These are phyloP conservation scores for Lathyrus sativus DNA, from an alignment of 306 rosid genomes.

Conservation along the genomic window DNA sequence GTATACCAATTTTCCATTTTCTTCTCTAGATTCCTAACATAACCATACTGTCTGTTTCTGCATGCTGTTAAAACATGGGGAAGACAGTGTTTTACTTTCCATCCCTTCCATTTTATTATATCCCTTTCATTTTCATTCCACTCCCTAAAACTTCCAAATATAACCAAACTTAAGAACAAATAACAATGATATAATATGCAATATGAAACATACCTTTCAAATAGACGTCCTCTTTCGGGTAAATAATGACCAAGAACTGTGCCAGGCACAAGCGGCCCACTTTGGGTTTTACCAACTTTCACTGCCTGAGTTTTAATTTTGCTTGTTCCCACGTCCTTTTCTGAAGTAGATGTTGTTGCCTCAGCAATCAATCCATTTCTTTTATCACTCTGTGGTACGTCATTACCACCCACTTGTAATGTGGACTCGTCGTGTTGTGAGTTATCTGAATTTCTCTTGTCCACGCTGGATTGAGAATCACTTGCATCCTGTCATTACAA, in stretches of 20 bases:
- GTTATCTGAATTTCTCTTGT: conserved; percentile 55
- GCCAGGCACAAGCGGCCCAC: conserved; percentile 87
- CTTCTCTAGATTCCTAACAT: conserved; percentile 10
- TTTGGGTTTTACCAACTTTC: conserved; percentile 71
- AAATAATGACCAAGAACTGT: conserved; percentile 66
- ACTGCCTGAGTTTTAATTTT: conserved; percentile 55
- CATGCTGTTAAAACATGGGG: conserved; percentile 10
- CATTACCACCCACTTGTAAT: conserved; percentile 49
- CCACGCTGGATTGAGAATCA: conserved; percentile 50
- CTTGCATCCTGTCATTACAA: conserved; percentile 53
- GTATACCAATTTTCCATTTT: background rate
- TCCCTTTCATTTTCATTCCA: background rate
- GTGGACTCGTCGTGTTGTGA: conserved; percentile 45
- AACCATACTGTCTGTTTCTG: conserved; percentile 15
- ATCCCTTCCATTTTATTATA: conserved; percentile 21
- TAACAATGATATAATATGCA: conserved; percentile 27
- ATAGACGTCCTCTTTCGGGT: conserved; percentile 61
- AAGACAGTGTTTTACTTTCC: conserved; percentile 14
- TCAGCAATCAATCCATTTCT: conserved; percentile 44
- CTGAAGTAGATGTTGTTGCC: conserved; percentile 35
- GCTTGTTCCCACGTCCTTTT: conserved; percentile 43
- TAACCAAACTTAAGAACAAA: conserved; percentile 14
- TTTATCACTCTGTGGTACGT: conserved; percentile 45
- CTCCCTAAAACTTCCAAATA: conserved; percentile 20
- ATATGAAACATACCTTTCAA: conserved; percentile 48